Conservation (phyloP, 345 rosid genomes). For the Hevea brasiliensis region DNA sequence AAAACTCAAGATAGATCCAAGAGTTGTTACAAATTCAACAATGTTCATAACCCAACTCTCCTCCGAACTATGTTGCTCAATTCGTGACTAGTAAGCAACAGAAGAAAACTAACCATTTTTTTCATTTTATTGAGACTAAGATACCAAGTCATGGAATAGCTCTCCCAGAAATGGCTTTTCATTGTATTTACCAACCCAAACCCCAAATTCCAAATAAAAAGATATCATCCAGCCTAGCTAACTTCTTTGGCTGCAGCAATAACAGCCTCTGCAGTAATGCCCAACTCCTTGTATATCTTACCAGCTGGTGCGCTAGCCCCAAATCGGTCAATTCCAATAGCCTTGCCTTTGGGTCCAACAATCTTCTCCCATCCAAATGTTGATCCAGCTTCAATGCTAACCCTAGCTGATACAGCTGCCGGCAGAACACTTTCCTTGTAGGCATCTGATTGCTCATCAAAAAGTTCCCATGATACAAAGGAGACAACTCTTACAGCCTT, state of each 20-base stretch:
- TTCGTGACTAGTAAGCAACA: slow-evolving; percentile 24
- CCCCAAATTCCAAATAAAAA: neutral
- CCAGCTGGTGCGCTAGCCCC: slow-evolving; percentile 96
- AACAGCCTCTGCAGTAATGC: slow-evolving; percentile 69
- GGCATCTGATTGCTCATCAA: slow-evolving; percentile 68
- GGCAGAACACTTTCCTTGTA: slow-evolving; percentile 95
- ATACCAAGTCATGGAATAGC: slow-evolving; percentile 19
- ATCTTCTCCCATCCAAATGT: slow-evolving; percentile 90
- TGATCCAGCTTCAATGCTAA: slow-evolving; percentile 88
- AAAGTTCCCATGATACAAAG: slow-evolving; percentile 88
- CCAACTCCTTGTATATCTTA: slow-evolving; percentile 77
- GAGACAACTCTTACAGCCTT: slow-evolving; percentile 93
- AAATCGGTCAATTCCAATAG: slow-evolving; percentile 73
- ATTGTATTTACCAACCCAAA: slow-evolving; percentile 22
- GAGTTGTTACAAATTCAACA: slow-evolving; percentile 24
- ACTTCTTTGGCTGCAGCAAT: slow-evolving; percentile 69
- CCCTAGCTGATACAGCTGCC: slow-evolving; percentile 67
- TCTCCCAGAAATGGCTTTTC: slow-evolving; percentile 18
- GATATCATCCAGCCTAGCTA: slow-evolving; percentile 25
- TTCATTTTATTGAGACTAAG: slow-evolving; percentile 34
- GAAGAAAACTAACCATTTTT: slow-evolving; percentile 17
- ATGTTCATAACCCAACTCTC: slow-evolving; percentile 20
- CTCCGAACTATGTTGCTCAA: slow-evolving; percentile 25
- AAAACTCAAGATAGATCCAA: slow-evolving; percentile 28
- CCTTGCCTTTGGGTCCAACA: slow-evolving; percentile 72